Evolutionary conservation across 495 filamentous ascomycete genomes (phyloP).

Genomic region (Tuber aestivum): DNA sequence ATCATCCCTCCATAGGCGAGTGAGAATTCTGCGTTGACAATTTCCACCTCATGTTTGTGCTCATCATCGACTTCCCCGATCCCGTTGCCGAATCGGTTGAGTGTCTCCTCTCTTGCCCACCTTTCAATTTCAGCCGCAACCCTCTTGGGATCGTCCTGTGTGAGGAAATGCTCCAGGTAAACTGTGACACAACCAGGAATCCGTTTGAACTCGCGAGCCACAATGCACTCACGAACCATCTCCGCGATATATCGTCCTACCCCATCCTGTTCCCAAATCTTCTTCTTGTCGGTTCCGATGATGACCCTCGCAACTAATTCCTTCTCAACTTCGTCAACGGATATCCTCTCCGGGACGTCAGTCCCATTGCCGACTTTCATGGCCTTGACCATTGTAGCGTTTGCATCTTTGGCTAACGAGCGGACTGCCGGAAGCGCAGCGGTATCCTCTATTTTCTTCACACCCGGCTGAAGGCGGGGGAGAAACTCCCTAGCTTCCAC

Average conservation of each 20-base stretch:
- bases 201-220: constrained; percentile 69
- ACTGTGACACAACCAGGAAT: constrained; percentile 60
- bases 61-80: constrained; percentile 33
- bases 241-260: constrained; percentile 68
- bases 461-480: constrained; percentile 89
- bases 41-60: constrained; percentile 62
- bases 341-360: constrained; percentile 61
- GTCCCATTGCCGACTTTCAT: constrained; percentile 63
- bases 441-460: constrained; percentile 77
- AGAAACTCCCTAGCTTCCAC: constrained; percentile 93
- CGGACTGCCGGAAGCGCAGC: constrained; percentile 93
- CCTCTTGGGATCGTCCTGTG: constrained; percentile 57
- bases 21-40: constrained; percentile 97
- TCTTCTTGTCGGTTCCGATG: constrained; percentile 21
- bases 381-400: constrained; percentile 85
- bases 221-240: constrained; percentile 86
- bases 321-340: constrained; percentile 66
- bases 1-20: constrained; percentile 98
- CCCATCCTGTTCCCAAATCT: constrained; percentile 48
- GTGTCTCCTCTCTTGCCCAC: constrained; percentile 39
- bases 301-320: constrained; percentile 59
- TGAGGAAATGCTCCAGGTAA: constrained; percentile 69
- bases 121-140: constrained; percentile 32
- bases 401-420: constrained; percentile 74
- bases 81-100: constrained; percentile 35